Evolutionary conservation across 345 rosid species (phyloP).

Genomic region (Gossypium ekmanianum): DNA sequence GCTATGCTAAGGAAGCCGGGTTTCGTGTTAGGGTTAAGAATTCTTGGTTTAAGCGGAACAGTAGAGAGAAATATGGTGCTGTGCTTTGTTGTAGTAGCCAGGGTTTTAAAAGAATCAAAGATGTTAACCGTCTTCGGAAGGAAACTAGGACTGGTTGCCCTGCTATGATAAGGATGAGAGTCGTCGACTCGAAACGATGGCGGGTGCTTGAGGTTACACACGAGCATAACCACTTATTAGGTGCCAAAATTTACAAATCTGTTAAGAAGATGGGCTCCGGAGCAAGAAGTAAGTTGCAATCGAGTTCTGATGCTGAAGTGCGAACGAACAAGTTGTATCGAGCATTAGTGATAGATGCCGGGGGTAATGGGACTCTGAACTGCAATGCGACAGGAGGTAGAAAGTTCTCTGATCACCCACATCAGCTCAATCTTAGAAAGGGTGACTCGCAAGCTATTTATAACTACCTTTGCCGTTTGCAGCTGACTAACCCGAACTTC

Average conservation of each 20-base stretch:
- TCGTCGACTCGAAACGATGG: slow-evolving; percentile 72
- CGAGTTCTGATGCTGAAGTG: slow-evolving; percentile 49
- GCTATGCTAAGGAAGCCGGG: slow-evolving; percentile 60
- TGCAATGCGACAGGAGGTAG: slow-evolving; percentile 33
- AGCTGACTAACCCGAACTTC: slow-evolving; percentile 59
- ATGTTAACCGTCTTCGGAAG: slow-evolving; percentile 39
- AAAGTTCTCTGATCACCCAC: slow-evolving; percentile 22
- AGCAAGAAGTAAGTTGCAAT: slow-evolving; percentile 41
- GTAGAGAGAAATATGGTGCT: slow-evolving; percentile 72
- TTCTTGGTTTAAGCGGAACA: slow-evolving; percentile 81
- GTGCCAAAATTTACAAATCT: slow-evolving; percentile 39
- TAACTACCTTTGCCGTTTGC: slow-evolving; percentile 63
- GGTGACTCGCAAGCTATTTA: slow-evolving; percentile 58
- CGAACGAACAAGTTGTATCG: slow-evolving; percentile 53
- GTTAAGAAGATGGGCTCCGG: slow-evolving; percentile 44
- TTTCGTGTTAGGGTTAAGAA: slow-evolving; percentile 77
- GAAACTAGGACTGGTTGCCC: slow-evolving; percentile 4
- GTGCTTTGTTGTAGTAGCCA: slow-evolving; percentile 79
- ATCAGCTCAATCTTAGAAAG: slow-evolving; percentile 46
- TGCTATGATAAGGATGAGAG: slow-evolving; percentile 13
- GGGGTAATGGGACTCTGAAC: slow-evolving; percentile 36
- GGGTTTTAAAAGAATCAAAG: slow-evolving; percentile 68
- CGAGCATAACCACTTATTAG: slow-evolving; percentile 69
- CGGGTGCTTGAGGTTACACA: slow-evolving; percentile 65
- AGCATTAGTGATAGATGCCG: slow-evolving; percentile 51